Conservation (phyloP, 768 basidiomycete genomes). For the Pholiota conissans region DNA sequence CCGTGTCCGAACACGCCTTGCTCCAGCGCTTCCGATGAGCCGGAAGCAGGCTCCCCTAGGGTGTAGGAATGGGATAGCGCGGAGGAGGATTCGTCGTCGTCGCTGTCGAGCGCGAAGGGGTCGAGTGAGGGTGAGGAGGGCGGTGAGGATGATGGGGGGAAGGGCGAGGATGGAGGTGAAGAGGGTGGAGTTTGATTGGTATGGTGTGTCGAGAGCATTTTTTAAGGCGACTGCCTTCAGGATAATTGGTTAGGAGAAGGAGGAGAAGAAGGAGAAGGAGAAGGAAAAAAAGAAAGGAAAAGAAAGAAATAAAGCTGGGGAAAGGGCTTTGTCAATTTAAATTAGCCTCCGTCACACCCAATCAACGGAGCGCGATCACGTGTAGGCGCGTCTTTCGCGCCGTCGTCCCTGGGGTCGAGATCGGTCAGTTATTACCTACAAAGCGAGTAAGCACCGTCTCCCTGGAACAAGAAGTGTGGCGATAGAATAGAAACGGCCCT, state of each 20-base stretch:
- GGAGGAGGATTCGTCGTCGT: slow-evolving; percentile 5
- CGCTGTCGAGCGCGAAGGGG: neutral
- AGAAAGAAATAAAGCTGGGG: neutral
- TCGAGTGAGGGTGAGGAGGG: slow-evolving; percentile 7
- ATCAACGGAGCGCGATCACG: slow-evolving; percentile 10
- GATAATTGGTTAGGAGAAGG: slow-evolving; percentile 6
- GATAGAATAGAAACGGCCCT: too few species aligned
- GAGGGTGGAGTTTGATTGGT: neutral
- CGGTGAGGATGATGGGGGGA: slow-evolving; percentile 4
- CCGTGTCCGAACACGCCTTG: too few species aligned
- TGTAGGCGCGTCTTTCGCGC: slow-evolving; percentile 8
- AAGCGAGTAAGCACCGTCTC: too few species aligned
- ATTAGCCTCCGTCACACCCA: neutral
- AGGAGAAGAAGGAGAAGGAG: neutral
- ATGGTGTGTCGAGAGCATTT: neutral
- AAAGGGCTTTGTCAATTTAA: neutral
- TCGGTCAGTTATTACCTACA: too few species aligned
- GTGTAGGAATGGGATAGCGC: too few species aligned
- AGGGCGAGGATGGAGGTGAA: neutral
- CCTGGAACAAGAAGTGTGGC: too few species aligned
- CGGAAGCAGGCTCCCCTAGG: neutral
- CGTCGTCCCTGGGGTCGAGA: neutral
- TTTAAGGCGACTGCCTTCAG: too few species aligned
- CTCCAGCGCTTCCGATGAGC: neutral
- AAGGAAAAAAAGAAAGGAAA: neutral